Conservation (phyloP, 495 filamentous ascomycete species). For the Elasticomyces elasticus region DNA sequence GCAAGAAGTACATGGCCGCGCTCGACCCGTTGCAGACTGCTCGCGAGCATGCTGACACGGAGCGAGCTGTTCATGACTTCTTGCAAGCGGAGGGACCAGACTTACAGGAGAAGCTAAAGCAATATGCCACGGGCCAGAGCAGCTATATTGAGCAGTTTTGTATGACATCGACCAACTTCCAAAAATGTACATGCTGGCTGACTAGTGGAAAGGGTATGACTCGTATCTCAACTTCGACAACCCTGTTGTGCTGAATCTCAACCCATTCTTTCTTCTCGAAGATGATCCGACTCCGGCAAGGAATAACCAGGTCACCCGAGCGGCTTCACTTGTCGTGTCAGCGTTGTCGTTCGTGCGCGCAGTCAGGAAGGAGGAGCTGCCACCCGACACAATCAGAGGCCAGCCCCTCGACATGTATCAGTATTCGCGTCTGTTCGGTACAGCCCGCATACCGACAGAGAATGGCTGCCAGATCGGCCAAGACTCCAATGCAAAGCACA, state of each 20-base stretch:
- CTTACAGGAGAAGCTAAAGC: slow-evolving; percentile 80
- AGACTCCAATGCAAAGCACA: slow-evolving; percentile 76
- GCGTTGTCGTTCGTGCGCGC: slow-evolving; percentile 87
- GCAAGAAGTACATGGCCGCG: slow-evolving; percentile 69
- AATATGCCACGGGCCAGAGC: slow-evolving; percentile 83
- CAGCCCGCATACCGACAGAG: slow-evolving; percentile 86
- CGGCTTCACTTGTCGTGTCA: slow-evolving; percentile 84
- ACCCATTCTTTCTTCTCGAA: slow-evolving; percentile 94
- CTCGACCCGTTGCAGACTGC: slow-evolving; percentile 69
- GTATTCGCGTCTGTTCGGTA: slow-evolving; percentile 91
- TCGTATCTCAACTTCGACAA: slow-evolving; percentile 98
- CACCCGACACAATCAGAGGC: slow-evolving; percentile 75
- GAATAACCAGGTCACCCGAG: slow-evolving; percentile 91
- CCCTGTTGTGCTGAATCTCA: slow-evolving; percentile 92
- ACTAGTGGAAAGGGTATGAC: slow-evolving; percentile 99
- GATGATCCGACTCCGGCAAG: slow-evolving; percentile 94
- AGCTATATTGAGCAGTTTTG: slow-evolving; percentile 99
- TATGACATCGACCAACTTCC: too few species aligned
- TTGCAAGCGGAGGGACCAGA: slow-evolving; percentile 71
- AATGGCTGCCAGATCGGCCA: slow-evolving; percentile 94
- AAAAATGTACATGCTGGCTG: too few species aligned
- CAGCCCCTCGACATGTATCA: slow-evolving; percentile 94
- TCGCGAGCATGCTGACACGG: slow-evolving; percentile 77
- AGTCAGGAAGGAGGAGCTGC: slow-evolving; percentile 83
- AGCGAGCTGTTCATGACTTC: slow-evolving; percentile 73